phyloP scores from a whole-genome alignment of 176 grass and related monocot genomes.

The Calamus simplicifolius region DNA sequence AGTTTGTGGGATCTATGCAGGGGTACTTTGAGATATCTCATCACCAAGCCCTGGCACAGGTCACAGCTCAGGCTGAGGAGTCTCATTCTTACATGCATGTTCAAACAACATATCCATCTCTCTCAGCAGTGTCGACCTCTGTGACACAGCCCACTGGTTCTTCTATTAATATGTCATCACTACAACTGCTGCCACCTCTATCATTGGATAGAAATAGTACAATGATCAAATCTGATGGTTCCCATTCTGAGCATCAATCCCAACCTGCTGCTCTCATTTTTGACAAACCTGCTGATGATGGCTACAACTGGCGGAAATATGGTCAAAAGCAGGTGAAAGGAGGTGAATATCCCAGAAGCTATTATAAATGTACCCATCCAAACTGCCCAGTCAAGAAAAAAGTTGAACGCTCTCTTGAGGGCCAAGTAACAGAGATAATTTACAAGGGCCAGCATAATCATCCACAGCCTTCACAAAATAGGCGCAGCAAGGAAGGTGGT shows the following conservation, averaged over 20 bases:
- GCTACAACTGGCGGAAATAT: slow-evolving; percentile 86
- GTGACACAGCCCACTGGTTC: not conserved
- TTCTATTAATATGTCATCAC: not conserved
- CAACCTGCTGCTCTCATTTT: slow-evolving; percentile 13
- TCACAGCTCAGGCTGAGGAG: not conserved
- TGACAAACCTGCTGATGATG: slow-evolving; percentile 69
- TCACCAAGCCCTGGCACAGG: not conserved
- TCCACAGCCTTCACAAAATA: slow-evolving; percentile 10
- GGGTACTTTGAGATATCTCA: not conserved
- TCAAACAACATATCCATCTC: not conserved
- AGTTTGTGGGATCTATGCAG: not conserved
- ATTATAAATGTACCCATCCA: slow-evolving; percentile 69
- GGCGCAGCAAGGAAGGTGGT: not conserved
- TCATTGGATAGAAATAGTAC: not conserved
- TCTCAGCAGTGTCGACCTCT: not conserved
- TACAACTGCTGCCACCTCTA: not conserved
- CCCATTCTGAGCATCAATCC: not conserved
- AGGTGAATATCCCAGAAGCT: slow-evolving; percentile 69
- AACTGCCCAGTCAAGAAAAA: slow-evolving; percentile 74
- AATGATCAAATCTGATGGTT: not conserved
- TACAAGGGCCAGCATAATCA: slow-evolving; percentile 80
- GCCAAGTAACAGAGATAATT: slow-evolving; percentile 72
- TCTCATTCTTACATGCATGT: not conserved
- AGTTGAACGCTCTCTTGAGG: slow-evolving; percentile 57
- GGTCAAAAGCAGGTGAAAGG: slow-evolving; percentile 90